A percentile compares a stretch with the other conserved stretches of the same genome.
phyloP scores from a whole-genome alignment of 331 rosid genomes.

The Pyrus hybrid region DNA sequence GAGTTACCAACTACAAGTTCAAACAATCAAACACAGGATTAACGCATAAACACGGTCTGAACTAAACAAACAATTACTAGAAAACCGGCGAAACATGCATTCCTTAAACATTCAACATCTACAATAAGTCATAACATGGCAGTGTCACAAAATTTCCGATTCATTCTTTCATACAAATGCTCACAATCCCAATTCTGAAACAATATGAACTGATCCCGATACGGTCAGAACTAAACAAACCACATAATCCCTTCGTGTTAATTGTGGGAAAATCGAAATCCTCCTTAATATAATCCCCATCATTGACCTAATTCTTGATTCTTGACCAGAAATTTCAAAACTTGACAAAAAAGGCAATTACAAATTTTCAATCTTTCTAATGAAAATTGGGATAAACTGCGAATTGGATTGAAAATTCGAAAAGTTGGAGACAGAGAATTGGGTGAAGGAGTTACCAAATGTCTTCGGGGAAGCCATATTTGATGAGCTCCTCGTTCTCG shows the following conservation, averaged over 20 bases:
- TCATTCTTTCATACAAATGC: neutral
- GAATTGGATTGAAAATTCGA: neutral
- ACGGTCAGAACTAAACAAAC: too few species aligned
- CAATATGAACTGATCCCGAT: too few species aligned
- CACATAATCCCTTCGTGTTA: neutral
- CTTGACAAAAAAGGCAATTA: neutral
- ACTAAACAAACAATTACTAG: neutral
- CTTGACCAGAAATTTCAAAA: neutral
- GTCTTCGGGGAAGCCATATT: conserved; percentile 87
- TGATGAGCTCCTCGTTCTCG: conserved; percentile 99
- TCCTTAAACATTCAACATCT: neutral
- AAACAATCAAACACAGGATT: neutral
- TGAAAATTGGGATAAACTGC: neutral
- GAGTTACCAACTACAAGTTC: neutral
- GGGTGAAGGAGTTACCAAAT: conserved; percentile 49
- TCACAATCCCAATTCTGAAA: neutral
- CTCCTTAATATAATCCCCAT: neutral
- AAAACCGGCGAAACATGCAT: neutral
- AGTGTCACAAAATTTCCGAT: too few species aligned
- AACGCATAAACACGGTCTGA: neutral
- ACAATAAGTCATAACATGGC: too few species aligned
- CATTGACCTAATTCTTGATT: neutral
- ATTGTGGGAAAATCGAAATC: neutral
- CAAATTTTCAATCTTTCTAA: neutral
- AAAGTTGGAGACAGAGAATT: neutral